These are phyloP conservation scores for Aschersonia sp. DNA, from an alignment of 2,329 filamentous ascomycete genomes.

Conservation along the genomic window DNA sequence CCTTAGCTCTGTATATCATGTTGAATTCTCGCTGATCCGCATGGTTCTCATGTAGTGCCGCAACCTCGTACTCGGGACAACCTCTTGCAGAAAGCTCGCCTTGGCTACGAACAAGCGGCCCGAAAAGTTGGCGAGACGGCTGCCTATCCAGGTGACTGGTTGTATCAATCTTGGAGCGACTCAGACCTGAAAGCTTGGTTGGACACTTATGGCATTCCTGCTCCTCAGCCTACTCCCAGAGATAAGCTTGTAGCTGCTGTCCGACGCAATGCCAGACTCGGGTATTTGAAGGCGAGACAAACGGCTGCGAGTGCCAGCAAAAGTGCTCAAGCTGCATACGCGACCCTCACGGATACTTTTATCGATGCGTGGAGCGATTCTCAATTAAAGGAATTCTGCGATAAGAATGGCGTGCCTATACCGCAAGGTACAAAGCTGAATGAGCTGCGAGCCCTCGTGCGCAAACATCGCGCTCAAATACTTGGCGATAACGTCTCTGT, in stretches of 20 bases:
- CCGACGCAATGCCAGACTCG: slow-evolving; percentile 77
- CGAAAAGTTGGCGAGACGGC: slow-evolving; percentile 61
- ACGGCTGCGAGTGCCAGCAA: slow-evolving; percentile 44
- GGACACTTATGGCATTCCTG: slow-evolving; percentile 73
- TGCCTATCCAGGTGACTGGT: slow-evolving; percentile 88
- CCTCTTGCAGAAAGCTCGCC: slow-evolving; percentile 61
- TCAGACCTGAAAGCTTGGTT: slow-evolving; percentile 92
- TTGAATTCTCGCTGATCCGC: no score
- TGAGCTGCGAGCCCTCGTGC: slow-evolving; percentile 77
- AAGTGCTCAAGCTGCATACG: slow-evolving; percentile 54
- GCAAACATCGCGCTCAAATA: slow-evolving; percentile 67
- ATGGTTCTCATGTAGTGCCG: slow-evolving; percentile 37
- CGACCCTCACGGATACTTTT: slow-evolving; percentile 65
- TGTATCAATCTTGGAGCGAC: slow-evolving; percentile 82
- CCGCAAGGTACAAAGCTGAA: slow-evolving; percentile 86
- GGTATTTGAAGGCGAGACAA: slow-evolving; percentile 52
- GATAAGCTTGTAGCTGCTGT: slow-evolving; percentile 81
- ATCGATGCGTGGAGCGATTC: slow-evolving; percentile 83
- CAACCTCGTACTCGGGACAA: slow-evolving; percentile 78
- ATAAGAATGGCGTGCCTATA: slow-evolving; percentile 75
- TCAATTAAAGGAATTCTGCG: slow-evolving; percentile 80
- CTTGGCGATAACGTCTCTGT: slow-evolving; percentile 48
- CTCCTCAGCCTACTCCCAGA: slow-evolving; percentile 68
- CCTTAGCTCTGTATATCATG: no score
- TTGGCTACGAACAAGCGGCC: slow-evolving; percentile 67